phyloP scores from a whole-genome alignment of 306 rosid genomes.

The Cicer cuneatum region DNA sequence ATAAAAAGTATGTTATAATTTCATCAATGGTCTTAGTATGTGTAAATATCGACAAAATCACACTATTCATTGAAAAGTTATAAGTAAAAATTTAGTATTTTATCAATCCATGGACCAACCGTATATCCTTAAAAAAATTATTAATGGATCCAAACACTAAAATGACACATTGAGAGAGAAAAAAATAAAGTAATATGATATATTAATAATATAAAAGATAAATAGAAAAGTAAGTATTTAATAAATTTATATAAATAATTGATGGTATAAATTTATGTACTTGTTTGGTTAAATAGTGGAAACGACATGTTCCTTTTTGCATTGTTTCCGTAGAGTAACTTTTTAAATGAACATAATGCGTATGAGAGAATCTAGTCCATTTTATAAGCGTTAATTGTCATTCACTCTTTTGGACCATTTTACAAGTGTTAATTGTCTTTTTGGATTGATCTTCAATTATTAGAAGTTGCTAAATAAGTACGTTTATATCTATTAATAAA shows the following conservation, averaged over 20 bases:
- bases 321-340: slow-evolving; percentile 3
- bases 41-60: too few species aligned
- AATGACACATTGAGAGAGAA: too few species aligned
- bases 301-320: slow-evolving; percentile 37
- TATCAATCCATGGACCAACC: slow-evolving; percentile 15
- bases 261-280: slow-evolving; percentile 33
- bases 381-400: slow-evolving; percentile 13
- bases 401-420: not conserved
- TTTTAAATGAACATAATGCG: slow-evolving; percentile 20
- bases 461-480: slow-evolving; percentile 34
- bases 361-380: slow-evolving; percentile 41
- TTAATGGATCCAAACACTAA: too few species aligned
- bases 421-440: slow-evolving; percentile 3
- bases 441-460: slow-evolving; percentile 43
- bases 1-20: too few species aligned
- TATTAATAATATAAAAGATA: too few species aligned
- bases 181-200: too few species aligned
- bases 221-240: too few species aligned
- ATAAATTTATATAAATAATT: too few species aligned
- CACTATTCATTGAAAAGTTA: too few species aligned
- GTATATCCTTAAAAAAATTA: not conserved
- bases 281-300: slow-evolving; percentile 36
- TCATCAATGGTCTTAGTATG: too few species aligned
- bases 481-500: slow-evolving; percentile 10
- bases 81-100: not conserved